A percentile compares a stretch with the other conserved stretches of the same genome.
Evolutionary conservation across 2,329 filamentous ascomycete genomes (phyloP).

Genomic region (Colletotrichum karsti): DNA sequence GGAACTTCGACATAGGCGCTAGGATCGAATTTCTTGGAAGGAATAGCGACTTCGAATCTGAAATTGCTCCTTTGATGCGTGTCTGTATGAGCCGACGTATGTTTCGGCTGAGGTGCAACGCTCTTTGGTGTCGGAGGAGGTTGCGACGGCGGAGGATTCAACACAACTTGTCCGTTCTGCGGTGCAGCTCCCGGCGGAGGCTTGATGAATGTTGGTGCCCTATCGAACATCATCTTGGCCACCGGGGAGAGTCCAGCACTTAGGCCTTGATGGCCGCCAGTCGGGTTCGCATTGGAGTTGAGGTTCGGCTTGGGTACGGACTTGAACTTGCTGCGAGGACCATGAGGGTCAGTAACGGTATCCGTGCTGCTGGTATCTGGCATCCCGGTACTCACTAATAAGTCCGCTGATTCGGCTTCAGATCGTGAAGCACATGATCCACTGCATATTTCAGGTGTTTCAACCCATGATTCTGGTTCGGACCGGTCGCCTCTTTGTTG

Average conservation of each 20-base stretch:
- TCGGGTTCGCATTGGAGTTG: slow-evolving; percentile 35
- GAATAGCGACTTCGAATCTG: slow-evolving; percentile 57
- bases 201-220: slow-evolving; percentile 48
- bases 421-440: slow-evolving; percentile 77
- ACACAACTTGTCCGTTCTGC: slow-evolving; percentile 35
- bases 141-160: slow-evolving; percentile 7
- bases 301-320: slow-evolving; percentile 47
- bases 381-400: slow-evolving; percentile 63
- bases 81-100: slow-evolving; percentile 35
- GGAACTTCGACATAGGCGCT: slow-evolving; percentile 44
- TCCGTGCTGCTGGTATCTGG: background rate
- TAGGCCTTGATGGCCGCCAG: slow-evolving; percentile 33
- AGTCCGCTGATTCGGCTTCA: slow-evolving; percentile 76
- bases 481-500: slow-evolving; percentile 72
- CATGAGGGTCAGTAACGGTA: slow-evolving; percentile 37
- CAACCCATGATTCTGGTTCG: slow-evolving; percentile 62
- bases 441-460: slow-evolving; percentile 71
- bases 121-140: slow-evolving; percentile 30
- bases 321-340: slow-evolving; percentile 63
- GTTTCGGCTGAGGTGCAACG: slow-evolving; percentile 5
- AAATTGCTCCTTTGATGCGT: slow-evolving; percentile 44
- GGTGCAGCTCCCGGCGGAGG: slow-evolving; percentile 45
- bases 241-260: slow-evolving; percentile 59
- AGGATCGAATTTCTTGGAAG: slow-evolving; percentile 51
- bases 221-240: slow-evolving; percentile 56